A percentile compares a stretch with the other conserved stretches of the same genome.
Evolutionary conservation across 139 green algal genomes (phyloP).

Genomic region (Chlorella ohadii): DNA sequence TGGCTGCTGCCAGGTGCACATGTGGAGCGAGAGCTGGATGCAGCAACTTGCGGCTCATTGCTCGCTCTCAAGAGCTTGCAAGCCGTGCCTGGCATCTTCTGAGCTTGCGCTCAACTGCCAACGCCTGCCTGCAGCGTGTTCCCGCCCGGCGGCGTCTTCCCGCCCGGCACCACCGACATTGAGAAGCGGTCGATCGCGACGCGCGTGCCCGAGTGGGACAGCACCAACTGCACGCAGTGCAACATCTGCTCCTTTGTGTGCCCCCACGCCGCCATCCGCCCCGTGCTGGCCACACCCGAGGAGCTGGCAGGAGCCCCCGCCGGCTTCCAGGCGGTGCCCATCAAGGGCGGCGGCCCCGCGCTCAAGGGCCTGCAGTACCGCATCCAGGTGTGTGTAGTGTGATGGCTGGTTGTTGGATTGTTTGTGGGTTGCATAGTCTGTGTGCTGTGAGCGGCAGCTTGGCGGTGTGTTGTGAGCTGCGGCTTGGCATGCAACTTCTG

Average conservation of each 20-base stretch:
- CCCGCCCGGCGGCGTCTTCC: conserved; percentile 51
- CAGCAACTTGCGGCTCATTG: no score
- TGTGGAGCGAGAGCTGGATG: no score
- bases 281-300: conserved; percentile 42
- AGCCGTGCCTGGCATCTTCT: no score
- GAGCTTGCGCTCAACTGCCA: no score
- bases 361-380: conserved; percentile 58
- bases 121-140: conserved; percentile 40
- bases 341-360: conserved; percentile 43
- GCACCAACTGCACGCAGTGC: conserved; percentile 66
- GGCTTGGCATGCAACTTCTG: no score
- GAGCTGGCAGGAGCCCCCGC: conserved; percentile 51
- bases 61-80: no score
- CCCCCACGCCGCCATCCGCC: conserved; percentile 70
- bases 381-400: conserved; percentile 54
- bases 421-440: no score
- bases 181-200: conserved; percentile 62
- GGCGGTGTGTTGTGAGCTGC: no score
- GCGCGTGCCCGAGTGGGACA: conserved; percentile 56
- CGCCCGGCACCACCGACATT: conserved; percentile 57
- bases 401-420: no score
- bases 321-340: conserved; percentile 45
- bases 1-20: not conserved
- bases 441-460: no score
- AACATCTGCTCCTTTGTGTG: conserved; percentile 77